Evolutionary conservation across 768 basidiomycete genomes (phyloP), one percentile per base, ranked within the genome.

Genomic region (Neoboletus brunneissimus): DNA sequence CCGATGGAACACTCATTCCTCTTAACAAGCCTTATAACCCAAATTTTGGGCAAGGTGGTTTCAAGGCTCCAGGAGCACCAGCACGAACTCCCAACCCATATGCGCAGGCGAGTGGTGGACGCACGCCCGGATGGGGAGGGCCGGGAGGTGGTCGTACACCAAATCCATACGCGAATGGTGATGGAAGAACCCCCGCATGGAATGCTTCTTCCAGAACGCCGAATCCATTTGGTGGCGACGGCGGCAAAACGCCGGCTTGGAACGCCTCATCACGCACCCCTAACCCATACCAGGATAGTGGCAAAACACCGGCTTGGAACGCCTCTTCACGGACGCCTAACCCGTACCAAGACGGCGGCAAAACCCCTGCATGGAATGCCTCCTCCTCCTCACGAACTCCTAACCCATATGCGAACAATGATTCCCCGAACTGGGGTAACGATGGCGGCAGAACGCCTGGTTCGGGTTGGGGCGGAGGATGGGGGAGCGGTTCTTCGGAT

Each of bases 211-310:
- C 84, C 20, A 74, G 83, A 54, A 89, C 89, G 12, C 88, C 89
- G 2, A 91, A 90, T 64, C 85, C 88, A 8, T 83, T 82, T 55
- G 81, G 75, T 11, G 64, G 63, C 32, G 81, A 81, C 43, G 79
- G 86, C 18, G 79, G 85, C 34, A 77, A 79, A 54, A 91, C 89
- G 8, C 89, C 89, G 0, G 87, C 86, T 16, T 87, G 86, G 80
- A 75, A 73, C 54, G 71, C 74, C 6, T 70, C 74, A 0, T 73
- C 80, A 2, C 75, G 77, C 13, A 86, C 85, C 3, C 86, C 86
- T 9, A 84, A 85, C 59, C 82, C 84, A 0, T 78, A 81, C 55
- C 72, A 67, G 11, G 72, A 70, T 41, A 65, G 72, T 53, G 76
- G 80, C 57, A 67, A 67, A 58, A 82, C 81, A 29, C 82, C 83